Percentiles rank a stretch among this genome's conserved stretches.
phyloP scores from a whole-genome alignment of 441 rosid genomes.

The Gossypium lobatum region DNA sequence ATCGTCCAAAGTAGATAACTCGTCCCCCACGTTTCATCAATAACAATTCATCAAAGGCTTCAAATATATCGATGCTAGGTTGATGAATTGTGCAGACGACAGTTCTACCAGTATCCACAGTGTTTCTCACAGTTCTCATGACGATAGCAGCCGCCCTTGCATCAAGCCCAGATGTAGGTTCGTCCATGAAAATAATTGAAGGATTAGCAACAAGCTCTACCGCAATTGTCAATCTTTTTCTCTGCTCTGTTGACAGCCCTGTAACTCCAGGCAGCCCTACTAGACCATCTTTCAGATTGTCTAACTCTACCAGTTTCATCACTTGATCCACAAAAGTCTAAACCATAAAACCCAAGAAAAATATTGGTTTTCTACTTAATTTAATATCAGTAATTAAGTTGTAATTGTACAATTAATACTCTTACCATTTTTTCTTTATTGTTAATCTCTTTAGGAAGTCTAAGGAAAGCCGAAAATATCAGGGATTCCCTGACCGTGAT shows the following conservation, averaged over 20 bases:
- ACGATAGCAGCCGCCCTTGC: conserved; percentile 78
- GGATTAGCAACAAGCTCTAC: conserved; percentile 75
- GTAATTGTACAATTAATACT: background rate
- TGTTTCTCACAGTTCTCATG: conserved; percentile 76
- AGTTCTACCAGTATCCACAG: conserved; percentile 64
- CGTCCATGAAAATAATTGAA: conserved; percentile 78
- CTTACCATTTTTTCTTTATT: conserved; percentile 63
- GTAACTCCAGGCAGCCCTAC: conserved; percentile 64
- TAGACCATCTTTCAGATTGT: conserved; percentile 45
- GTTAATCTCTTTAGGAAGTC: conserved; percentile 64
- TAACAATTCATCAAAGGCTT: conserved; percentile 62
- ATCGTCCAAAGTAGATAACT: conserved; percentile 56
- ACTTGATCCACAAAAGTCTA: conserved; percentile 66
- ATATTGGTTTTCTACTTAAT: background rate
- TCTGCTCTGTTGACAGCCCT: conserved; percentile 65
- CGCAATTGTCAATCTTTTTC: conserved; percentile 66
- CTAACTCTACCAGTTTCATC: conserved; percentile 58
- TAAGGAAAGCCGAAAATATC: conserved; percentile 83
- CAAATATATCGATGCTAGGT: conserved; percentile 68
- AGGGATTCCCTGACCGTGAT: conserved; percentile 78
- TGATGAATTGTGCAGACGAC: conserved; percentile 80
- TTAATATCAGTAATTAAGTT: background rate
- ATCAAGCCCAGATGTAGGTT: conserved; percentile 76
- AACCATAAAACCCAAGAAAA: background rate
- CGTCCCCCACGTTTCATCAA: conserved; percentile 77